These are phyloP conservation scores for Elongisporangium anandrum DNA, from an alignment of 352 stramenopile species.

Conservation along the genomic window DNA sequence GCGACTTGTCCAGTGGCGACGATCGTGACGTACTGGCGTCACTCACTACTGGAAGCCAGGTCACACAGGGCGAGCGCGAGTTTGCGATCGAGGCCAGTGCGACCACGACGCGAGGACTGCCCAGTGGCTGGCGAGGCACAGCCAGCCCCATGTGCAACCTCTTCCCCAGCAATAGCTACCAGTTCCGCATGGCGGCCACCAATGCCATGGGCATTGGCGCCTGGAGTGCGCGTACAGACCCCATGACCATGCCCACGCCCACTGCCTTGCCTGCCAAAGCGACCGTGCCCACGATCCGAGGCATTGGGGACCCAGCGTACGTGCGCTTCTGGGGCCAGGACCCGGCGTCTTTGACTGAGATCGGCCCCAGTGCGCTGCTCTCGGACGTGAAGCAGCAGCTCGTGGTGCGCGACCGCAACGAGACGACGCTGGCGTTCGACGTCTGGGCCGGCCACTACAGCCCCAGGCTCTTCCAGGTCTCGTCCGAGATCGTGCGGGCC, in stretches of 20 bases:
- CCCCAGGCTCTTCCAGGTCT: conserved; percentile 58
- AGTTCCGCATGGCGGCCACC: conserved; percentile 58
- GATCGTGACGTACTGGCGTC: not conserved
- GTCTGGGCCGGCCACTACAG: conserved; percentile 71
- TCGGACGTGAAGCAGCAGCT: conserved; percentile 56
- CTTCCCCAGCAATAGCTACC: conserved; percentile 32
- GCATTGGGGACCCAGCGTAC: conserved; percentile 41
- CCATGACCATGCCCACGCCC: conserved; percentile 11
- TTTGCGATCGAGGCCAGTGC: conserved; percentile 17
- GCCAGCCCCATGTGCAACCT: conserved; percentile 40
- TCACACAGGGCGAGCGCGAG: conserved; percentile 17
- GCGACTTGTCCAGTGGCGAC: not conserved
- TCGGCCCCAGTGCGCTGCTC: conserved; percentile 28
- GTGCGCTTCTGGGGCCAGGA: conserved; percentile 2
- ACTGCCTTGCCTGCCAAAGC: conserved; percentile 6
- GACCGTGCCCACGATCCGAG: conserved; percentile 37
- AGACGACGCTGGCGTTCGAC: conserved; percentile 19
- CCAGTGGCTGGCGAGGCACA: not conserved
- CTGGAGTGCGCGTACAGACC: conserved; percentile 44
- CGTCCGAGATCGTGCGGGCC: conserved; percentile 55
- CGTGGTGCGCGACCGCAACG: conserved; percentile 13
- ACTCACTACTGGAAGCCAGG: not conserved
- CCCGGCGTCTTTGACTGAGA: conserved; percentile 1
- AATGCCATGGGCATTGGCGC: conserved; percentile 50
- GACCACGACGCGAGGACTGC: not conserved